Base-by-base conservation (phyloP, 2,329 filamentous ascomycete genomes). In the Chrysoporthe deuterocubensis region DNA sequence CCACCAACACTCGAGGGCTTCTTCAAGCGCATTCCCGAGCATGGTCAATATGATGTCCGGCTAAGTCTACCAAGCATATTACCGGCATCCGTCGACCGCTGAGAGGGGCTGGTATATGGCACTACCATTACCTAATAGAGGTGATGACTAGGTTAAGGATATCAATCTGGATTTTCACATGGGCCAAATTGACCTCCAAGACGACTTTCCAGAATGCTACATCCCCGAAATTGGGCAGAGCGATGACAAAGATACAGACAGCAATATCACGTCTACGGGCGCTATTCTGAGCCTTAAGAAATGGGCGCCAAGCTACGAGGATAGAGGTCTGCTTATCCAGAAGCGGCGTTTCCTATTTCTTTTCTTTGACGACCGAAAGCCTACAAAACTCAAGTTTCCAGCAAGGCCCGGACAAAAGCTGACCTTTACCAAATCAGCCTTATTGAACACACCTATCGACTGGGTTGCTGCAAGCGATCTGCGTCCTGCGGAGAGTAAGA, bases 11-110 rank as follows among this genome's bases (percentile, higher is more conserved):
- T 52, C 21, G 48, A 1, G 9, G 11, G 9, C 1, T 11, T n/a
- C 48, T 9, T 32, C 50, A 21, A 16, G 9, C 7, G 2, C 50
- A 54, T 54, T 54, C 18, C 21, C 50, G 4, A 62, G 62, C 40
- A 44, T 69, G 14, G 54, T 32, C 1, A 6, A 64, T 42, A 54
- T 57, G 9, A n/a, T 13, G 3, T 46, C 62, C 2, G 67, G 67
- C n/a, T 42, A 67, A 5, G 37, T 69, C 40, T 69, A 69, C 67
- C 56, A 69, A 9, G 65, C 61, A 14, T 69, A 61, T 44, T 69
- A 69, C 56, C 50, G 62, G 13, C 44, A 63, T 26, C 11, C 21
- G 9, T 54, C 50, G 16, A 2, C 50, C 6, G 11, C 21, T 32
- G 50, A 54, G 7, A 54, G 50, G 13, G 50, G 50, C 4, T 54